These are phyloP conservation scores for Gaeumannomyces sp. DNA, from an alignment of 2,329 filamentous ascomycete species.

Conservation along the genomic window DNA sequence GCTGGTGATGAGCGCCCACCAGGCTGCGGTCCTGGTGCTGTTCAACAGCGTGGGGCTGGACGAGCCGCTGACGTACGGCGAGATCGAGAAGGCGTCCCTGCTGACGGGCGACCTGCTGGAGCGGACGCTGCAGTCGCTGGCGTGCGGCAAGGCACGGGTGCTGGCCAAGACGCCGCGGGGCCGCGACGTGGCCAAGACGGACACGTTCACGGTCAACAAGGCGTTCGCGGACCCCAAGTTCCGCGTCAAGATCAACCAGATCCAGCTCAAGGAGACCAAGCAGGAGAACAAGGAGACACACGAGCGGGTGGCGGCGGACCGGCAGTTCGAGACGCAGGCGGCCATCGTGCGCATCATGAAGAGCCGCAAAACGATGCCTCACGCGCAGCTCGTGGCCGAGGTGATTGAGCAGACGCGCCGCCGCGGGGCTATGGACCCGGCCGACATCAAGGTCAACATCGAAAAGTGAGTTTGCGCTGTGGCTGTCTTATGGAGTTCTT, in stretches of 20 bases:
- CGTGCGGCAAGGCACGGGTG: slow-evolving; percentile 82
- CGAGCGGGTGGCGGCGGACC: slow-evolving; percentile 78
- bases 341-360: slow-evolving; percentile 98
- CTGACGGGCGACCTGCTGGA: slow-evolving; percentile 73
- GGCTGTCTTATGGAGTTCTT: neutral
- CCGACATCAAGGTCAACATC: slow-evolving; percentile 94
- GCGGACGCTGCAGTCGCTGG: slow-evolving; percentile 89
- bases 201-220: slow-evolving; percentile 79
- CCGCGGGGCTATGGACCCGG: slow-evolving; percentile 76
- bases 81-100: slow-evolving; percentile 69
- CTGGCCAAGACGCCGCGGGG: slow-evolving; percentile 80
- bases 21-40: slow-evolving; percentile 81
- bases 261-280: slow-evolving; percentile 92
- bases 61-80: slow-evolving; percentile 57
- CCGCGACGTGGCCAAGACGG: slow-evolving; percentile 68
- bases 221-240: slow-evolving; percentile 74
- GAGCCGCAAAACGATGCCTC: slow-evolving; percentile 77
- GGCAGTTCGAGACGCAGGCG: slow-evolving; percentile 94
- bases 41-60: slow-evolving; percentile 65
- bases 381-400: slow-evolving; percentile 82
- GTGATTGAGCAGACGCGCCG: slow-evolving; percentile 87
- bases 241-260: slow-evolving; percentile 97
- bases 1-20: slow-evolving; percentile 83
- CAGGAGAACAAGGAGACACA: slow-evolving; percentile 94
- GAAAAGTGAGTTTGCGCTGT: slow-evolving; percentile 61